Base-by-base conservation (phyloP, 495 filamentous ascomycete genomes). In the Neohortaea acidophila region DNA sequence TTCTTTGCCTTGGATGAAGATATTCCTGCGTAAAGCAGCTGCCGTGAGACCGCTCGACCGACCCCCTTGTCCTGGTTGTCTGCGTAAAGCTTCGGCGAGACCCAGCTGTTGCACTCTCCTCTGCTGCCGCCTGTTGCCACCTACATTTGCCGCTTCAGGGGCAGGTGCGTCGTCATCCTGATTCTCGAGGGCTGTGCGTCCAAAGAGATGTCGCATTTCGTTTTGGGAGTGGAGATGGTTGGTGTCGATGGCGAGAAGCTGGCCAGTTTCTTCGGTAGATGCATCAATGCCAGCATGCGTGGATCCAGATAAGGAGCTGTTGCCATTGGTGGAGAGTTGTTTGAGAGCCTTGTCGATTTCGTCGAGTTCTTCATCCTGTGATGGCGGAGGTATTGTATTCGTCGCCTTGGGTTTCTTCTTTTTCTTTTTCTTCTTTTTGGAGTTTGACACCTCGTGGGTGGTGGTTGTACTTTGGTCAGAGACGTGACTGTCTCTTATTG, bases 171-270 rank as follows among this genome's bases (percentile, higher is more conserved):
- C 59, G 20, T 70, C 63, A 12, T 73, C 71, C 13, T 36, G 24
- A 3, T 69, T 68, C 31, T 81, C 72, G 38, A 89, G 61, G 8
- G 80, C 79, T 20, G 79, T 72, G 39, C 77, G 77, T 0, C 89
- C 89, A 59, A 99, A 99, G 2, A 99, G 60, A 43, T 73, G 75
- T 28, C 82, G 78, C 85, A 99, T 94, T 59, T 99, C 89, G 48
- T 93, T 91, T 4, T 71, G 67, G 11, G 80, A 80, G 53, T 91
- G 92, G 9, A 99, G 70, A 45, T 81, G 72, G 43, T 77, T 70
- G 1, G 79, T 70, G 31, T 89, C 84, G 38, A 94, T 70, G 9
- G 69, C 62, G 1, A 96, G 61, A 21, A 92, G 61, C n/a, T 72
- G 46, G 47, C 61, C 64, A 24, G 73, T 53, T 54, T 63, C 31